These are phyloP conservation scores for Nigrograna mackinnonii DNA, from an alignment of 2,329 filamentous ascomycete genomes.

Conservation along the genomic window DNA sequence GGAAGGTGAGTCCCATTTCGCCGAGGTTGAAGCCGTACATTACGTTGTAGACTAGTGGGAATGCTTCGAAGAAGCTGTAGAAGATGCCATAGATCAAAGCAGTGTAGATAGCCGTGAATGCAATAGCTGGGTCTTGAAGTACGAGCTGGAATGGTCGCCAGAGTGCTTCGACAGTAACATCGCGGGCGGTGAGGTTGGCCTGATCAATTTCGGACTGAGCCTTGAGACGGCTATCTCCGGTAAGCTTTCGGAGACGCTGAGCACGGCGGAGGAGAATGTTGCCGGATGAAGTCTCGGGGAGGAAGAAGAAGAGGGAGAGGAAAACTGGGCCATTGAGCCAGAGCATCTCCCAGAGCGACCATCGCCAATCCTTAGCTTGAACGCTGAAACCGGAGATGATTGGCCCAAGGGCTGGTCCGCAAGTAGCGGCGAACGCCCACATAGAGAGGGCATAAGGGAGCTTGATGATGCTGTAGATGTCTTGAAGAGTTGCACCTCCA, in stretches of 20 bases:
- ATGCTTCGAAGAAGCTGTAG: constrained; percentile 76
- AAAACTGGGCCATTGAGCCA: constrained; percentile 75
- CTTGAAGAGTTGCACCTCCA: constrained; percentile 41
- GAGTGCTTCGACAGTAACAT: constrained; percentile 60
- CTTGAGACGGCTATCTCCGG: constrained; percentile 67
- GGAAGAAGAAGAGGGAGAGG: constrained; percentile 78
- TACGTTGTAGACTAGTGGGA: constrained; percentile 68
- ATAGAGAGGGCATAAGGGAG: constrained; percentile 48
- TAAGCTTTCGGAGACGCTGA: constrained; percentile 69
- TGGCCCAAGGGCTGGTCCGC: constrained; percentile 66
- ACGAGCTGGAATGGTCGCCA: constrained; percentile 80
- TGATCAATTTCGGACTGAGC: constrained; percentile 80
- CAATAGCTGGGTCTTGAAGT: constrained; percentile 80
- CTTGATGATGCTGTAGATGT: constrained; percentile 46
- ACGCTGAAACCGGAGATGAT: constrained; percentile 76
- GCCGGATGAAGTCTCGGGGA: constrained; percentile 85
- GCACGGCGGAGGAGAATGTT: constrained; percentile 75
- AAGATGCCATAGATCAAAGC: constrained; percentile 75
- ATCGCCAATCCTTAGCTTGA: constrained; percentile 74
- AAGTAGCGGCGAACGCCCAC: constrained; percentile 50
- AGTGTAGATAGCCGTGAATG: constrained; percentile 84
- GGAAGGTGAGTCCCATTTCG: constrained; percentile 81
- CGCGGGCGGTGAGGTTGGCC: constrained; percentile 34
- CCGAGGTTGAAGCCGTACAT: constrained; percentile 78
- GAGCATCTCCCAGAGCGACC: constrained; percentile 85